A percentile compares a stretch with the other conserved stretches of the same genome.
phyloP scores from a whole-genome alignment of 768 basidiomycete species.

The Tricholoma terreum region DNA sequence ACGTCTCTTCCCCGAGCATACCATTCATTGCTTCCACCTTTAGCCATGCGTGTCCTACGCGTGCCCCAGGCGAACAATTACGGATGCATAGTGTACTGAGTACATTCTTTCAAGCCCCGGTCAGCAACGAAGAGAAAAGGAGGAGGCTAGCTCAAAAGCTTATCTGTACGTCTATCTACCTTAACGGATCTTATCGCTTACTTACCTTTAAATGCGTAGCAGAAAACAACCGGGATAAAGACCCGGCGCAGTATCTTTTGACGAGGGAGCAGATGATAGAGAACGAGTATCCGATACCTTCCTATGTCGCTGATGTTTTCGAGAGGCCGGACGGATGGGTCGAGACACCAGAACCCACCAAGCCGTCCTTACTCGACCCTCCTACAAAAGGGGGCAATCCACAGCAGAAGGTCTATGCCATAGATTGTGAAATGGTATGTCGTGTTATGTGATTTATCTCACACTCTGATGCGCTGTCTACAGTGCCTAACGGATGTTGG shows the following conservation, averaged over 20 bases:
- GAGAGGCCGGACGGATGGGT: slow-evolving; percentile 71
- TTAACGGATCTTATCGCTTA: neutral
- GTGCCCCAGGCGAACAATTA: slow-evolving; percentile 85
- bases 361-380: slow-evolving; percentile 25
- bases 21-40: slow-evolving; percentile 78
- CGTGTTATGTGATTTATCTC: neutral
- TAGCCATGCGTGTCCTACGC: slow-evolving; percentile 90
- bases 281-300: slow-evolving; percentile 89
- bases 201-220: slow-evolving; percentile 33
- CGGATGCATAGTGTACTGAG: slow-evolving; percentile 85
- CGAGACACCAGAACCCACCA: slow-evolving; percentile 62
- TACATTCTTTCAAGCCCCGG: slow-evolving; percentile 76
- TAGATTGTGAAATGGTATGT: slow-evolving; percentile 97
- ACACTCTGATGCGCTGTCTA: neutral
- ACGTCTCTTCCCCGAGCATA: slow-evolving; percentile 34
- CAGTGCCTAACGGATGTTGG: slow-evolving; percentile 90
- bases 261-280: slow-evolving; percentile 87
- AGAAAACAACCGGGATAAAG: slow-evolving; percentile 58
- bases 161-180: slow-evolving; percentile 29
- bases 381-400: slow-evolving; percentile 23
- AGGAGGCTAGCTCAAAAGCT: slow-evolving; percentile 45
- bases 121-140: slow-evolving; percentile 79
- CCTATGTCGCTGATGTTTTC: slow-evolving; percentile 74
- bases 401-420: slow-evolving; percentile 64
- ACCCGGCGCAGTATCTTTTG: slow-evolving; percentile 70